phyloP scores from a whole-genome alignment of 306 rosid genomes.

The Gastrolobium villosum region DNA sequence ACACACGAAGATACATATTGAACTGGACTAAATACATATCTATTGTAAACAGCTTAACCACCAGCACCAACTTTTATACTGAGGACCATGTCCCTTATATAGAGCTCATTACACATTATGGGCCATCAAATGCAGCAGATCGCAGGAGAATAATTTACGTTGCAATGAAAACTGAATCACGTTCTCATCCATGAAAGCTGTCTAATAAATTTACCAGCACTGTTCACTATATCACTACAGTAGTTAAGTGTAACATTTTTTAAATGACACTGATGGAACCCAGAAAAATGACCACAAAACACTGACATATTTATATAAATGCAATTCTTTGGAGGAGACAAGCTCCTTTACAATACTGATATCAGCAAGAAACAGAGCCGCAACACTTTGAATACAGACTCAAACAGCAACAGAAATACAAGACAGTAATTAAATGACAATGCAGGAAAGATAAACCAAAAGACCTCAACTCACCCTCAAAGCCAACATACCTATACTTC shows the following conservation, averaged over 20 bases:
- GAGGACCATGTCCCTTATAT: neutral
- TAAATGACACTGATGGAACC: neutral
- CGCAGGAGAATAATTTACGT: constrained; percentile 27
- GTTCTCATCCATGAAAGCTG: constrained; percentile 12
- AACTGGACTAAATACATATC: neutral
- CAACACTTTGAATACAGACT: too few species aligned
- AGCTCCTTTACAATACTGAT: too few species aligned
- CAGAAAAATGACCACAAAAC: too few species aligned
- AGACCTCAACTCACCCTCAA: too few species aligned
- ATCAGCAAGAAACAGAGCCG: too few species aligned
- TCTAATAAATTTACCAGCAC: constrained; percentile 22
- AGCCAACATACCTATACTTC: too few species aligned
- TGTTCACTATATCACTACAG: constrained; percentile 9
- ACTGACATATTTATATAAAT: too few species aligned
- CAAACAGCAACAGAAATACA: too few species aligned
- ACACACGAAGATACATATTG: neutral
- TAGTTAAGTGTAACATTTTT: neutral
- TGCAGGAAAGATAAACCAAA: too few species aligned
- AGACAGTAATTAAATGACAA: too few species aligned
- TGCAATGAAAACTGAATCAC: constrained; percentile 25
- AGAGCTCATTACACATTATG: neutral
- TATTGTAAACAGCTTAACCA: constrained; percentile 17
- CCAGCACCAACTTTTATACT: constrained; percentile 34
- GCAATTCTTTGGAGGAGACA: too few species aligned
- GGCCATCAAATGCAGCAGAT: neutral